Evolutionary conservation across 768 basidiomycete genomes (phyloP), one percentile per base, ranked within the genome.

Genomic region (Lyophyllum semitale): DNA sequence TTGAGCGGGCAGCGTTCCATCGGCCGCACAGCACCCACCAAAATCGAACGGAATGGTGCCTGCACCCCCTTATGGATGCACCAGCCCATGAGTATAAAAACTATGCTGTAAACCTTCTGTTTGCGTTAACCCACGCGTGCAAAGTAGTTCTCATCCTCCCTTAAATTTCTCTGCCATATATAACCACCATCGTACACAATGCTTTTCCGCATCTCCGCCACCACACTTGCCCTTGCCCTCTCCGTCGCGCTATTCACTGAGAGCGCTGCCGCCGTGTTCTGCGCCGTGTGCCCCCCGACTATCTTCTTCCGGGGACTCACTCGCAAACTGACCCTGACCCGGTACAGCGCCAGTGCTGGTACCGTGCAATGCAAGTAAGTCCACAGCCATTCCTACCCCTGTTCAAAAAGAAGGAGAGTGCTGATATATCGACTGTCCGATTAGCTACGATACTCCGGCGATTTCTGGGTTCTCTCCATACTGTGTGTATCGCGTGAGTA

Each of bases 351-450:
- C n/a, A 51, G 40, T 26, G 27, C 37, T 9, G 44, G 45, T 0
- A 51, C 43, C 13, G 48, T 48, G 27, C 59, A 60, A 30, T 60
- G 59, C 59, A 51, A 60, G 59, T 57, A 37, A 4, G 59, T 60
- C 8, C 35, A 26, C 11, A 25, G 9, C 20, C 11, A 42, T 9
- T 29, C 26, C 4, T 20, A 1, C 11, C 8, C 23, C 15, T 38
- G n/a, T 18, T 8, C 11, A 7, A 4, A n/a, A 38, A n/a, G n/a
- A 9, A 38, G 2, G 1, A 33, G 4, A 8, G 2, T 46, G 33
- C 33, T 40, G 0, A 41, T 29, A 15, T 40, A 3, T 35, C 17
- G 30, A 15, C 33, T 37, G 18, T 1, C 27, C n/a, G 4, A 8
- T 12, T 33, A 57, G 55, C 50, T 57, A 47, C 26, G 55, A 48